Evolutionary conservation across 345 rosid species (phyloP).

Genomic region (Rhizophora apiculata): DNA sequence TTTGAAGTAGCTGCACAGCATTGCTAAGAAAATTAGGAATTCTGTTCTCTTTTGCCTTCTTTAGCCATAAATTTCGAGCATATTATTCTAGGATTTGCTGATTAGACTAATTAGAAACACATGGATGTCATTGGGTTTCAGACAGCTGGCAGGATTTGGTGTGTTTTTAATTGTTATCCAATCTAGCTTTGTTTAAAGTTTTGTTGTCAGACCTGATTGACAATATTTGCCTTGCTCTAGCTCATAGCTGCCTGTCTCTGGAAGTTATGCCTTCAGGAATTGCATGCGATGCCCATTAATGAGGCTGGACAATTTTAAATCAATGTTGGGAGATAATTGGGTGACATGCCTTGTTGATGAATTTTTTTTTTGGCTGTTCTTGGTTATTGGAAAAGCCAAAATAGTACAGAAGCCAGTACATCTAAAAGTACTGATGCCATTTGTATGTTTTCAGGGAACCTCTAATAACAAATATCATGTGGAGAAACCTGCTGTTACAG

Average conservation of each 20-base stretch:
- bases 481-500: conserved; percentile 38
- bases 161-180: neutral
- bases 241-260: neutral
- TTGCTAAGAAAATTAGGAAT: neutral
- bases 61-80: neutral
- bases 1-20: neutral
- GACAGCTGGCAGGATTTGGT: neutral
- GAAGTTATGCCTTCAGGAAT: neutral
- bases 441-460: conserved; percentile 24
- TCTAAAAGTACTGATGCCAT: neutral
- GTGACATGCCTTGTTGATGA: too few species aligned
- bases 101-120: neutral
- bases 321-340: too few species aligned
- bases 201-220: neutral
- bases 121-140: neutral
- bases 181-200: neutral
- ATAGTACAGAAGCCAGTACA: neutral
- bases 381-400: too few species aligned
- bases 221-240: neutral
- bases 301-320: too few species aligned
- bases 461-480: conserved; percentile 34
- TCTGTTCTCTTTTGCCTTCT: neutral
- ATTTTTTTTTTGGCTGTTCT: too few species aligned
- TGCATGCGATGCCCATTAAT: neutral
- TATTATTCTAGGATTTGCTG: neutral